These are phyloP conservation scores for Ceratocystis harringtonii DNA, from an alignment of 2,329 filamentous ascomycete genomes.

Conservation along the genomic window DNA sequence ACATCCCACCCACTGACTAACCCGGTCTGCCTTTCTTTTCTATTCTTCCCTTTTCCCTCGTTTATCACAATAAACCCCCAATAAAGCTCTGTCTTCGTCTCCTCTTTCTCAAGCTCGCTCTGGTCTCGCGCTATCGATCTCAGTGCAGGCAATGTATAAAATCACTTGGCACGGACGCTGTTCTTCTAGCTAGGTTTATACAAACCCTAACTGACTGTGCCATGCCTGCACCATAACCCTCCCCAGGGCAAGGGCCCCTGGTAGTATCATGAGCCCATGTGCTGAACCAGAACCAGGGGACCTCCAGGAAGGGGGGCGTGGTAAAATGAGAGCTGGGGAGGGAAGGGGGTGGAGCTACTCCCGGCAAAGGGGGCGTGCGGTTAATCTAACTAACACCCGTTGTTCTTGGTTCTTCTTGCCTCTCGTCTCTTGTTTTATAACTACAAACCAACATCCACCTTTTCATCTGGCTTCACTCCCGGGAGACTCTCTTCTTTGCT, in stretches of 20 bases:
- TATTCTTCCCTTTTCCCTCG: no score
- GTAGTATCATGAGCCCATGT: no score
- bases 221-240: no score
- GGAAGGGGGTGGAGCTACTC: neutral
- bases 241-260: neutral
- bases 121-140: neutral
- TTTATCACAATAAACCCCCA: neutral
- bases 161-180: neutral
- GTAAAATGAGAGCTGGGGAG: neutral
- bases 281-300: neutral
- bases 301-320: neutral
- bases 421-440: constrained; percentile 1
- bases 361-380: neutral
- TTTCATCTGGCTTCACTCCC: neutral
- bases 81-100: neutral
- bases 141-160: neutral
- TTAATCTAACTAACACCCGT: neutral
- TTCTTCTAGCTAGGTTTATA: neutral
- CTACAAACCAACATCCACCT: neutral
- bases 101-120: neutral
- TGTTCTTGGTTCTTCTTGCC: neutral
- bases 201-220: no score
- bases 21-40: neutral
- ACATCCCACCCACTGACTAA: neutral
- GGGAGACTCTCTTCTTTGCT: neutral